phyloP scores from a whole-genome alignment of 176 grass and related monocot species.

The Avena insularis region DNA sequence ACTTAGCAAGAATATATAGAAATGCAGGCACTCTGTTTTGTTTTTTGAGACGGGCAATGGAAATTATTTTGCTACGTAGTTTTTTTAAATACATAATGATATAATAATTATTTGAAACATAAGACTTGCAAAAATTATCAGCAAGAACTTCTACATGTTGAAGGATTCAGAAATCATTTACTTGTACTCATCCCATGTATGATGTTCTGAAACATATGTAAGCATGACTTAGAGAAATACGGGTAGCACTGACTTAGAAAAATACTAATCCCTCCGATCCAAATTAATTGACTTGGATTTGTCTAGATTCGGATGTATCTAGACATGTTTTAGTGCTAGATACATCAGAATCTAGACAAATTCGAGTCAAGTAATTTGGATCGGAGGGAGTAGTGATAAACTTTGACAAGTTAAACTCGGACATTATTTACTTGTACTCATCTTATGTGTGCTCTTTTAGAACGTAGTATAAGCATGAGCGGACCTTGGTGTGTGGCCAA shows the following conservation, averaged over 20 bases:
- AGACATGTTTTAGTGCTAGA: no score
- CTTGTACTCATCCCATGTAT: conserved; percentile 11
- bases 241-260: background rate
- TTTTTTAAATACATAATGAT: conserved; percentile 11
- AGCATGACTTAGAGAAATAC: background rate
- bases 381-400: background rate
- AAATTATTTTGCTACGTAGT: conserved; percentile 23
- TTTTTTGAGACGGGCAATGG: background rate
- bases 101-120: conserved; percentile 4
- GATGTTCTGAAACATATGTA: conserved; percentile 6
- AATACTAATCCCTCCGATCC: background rate
- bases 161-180: conserved; percentile 26
- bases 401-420: background rate
- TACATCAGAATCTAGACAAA: no score
- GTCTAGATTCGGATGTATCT: no score
- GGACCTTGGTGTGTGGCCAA: conserved; percentile 99
- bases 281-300: no score
- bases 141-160: background rate
- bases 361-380: no score
- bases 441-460: conserved; percentile 3
- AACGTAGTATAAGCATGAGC: conserved; percentile 22
- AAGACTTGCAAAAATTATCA: background rate
- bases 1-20: background rate
- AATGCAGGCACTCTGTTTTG: conserved; percentile 1
- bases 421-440: conserved; percentile 14